Percentiles rank a stretch among this genome's conserved stretches.
Conservation (phyloP, 2,329 filamentous ascomycete genomes). For the Aspergillus ochraceus region DNA sequence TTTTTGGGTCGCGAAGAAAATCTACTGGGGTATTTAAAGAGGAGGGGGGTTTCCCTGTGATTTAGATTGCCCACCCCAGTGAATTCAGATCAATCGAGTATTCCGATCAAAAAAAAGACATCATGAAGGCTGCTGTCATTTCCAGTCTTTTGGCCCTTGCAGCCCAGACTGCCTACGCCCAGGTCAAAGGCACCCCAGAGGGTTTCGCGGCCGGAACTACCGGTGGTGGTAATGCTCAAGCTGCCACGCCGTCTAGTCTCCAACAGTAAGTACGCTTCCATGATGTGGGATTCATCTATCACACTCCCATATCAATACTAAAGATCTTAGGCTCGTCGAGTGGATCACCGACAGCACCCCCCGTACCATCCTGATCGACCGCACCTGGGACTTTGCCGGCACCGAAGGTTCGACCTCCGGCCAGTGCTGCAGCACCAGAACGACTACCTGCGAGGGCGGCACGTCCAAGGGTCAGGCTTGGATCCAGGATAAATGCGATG, state of each 20-base stretch:
- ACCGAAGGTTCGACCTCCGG: conserved; percentile 44
- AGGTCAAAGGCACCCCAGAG: conserved; percentile 11
- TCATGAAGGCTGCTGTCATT: conserved; percentile 7
- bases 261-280: conserved; percentile 6
- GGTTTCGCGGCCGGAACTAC: conserved; percentile 18
- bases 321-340: neutral
- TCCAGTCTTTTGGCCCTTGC: conserved; percentile 2
- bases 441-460: conserved; percentile 12
- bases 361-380: conserved; percentile 8
- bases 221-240: conserved; percentile 12
- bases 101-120: neutral
- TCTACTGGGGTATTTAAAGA: neutral
- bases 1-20: neutral
- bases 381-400: conserved; percentile 19
- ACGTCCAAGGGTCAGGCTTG: conserved; percentile 13
- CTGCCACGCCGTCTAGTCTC: conserved; percentile 12
- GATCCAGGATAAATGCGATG: conserved; percentile 12
- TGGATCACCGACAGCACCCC: conserved; percentile 8
- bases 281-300: neutral
- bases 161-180: conserved; percentile 6
- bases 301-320: neutral
- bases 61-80: neutral
- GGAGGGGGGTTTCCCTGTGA: neutral
- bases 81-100: neutral
- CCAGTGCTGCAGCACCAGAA: conserved; percentile 21